Percentiles rank a stretch among this genome's conserved stretches.
These are phyloP conservation scores for Saccharomycopsis vini DNA, from an alignment of 805 yeast species.

Conservation along the genomic window DNA sequence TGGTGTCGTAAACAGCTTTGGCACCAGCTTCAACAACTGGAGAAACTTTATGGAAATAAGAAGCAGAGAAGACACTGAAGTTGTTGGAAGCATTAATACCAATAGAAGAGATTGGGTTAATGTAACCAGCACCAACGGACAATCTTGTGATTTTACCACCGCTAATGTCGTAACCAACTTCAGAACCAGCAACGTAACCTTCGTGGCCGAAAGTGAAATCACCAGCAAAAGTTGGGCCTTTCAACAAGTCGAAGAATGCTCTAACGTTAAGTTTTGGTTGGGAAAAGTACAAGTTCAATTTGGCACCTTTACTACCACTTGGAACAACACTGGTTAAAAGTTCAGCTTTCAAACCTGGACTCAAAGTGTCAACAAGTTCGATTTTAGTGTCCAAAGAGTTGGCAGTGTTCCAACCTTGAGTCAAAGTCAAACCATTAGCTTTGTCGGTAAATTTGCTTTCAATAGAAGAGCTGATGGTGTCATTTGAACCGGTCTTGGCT, in stretches of 20 bases:
- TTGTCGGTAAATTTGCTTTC: slow-evolving; percentile 93
- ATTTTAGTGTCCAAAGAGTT: slow-evolving; percentile 87
- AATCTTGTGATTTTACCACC: slow-evolving; percentile 89
- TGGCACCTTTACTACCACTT: slow-evolving; percentile 75
- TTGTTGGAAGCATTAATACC: slow-evolving; percentile 68
- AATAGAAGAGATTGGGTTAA: slow-evolving; percentile 77
- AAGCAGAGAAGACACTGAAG: slow-evolving; percentile 84
- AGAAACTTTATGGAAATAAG: slow-evolving; percentile 93
- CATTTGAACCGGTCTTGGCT: slow-evolving; percentile 78
- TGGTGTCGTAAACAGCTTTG: slow-evolving; percentile 90
- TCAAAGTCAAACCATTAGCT: slow-evolving; percentile 82
- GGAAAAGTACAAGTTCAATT: slow-evolving; percentile 80
- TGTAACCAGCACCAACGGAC: slow-evolving; percentile 90
- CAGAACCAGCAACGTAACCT: slow-evolving; percentile 95
- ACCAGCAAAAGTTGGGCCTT: slow-evolving; percentile 94
- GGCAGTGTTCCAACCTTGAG: slow-evolving; percentile 97
- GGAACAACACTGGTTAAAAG: slow-evolving; percentile 83
- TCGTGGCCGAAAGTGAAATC: slow-evolving; percentile 93
- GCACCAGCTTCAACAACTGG: slow-evolving; percentile 95
- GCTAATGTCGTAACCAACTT: slow-evolving; percentile 91
- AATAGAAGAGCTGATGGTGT: slow-evolving; percentile 76
- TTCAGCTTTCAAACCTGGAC: slow-evolving; percentile 93
- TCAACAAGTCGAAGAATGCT: slow-evolving; percentile 88
- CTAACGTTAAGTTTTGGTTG: slow-evolving; percentile 92
- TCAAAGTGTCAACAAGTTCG: slow-evolving; percentile 82